Evolutionary conservation across 164 flowering plant species (phyloP), one percentile per base, ranked within the genome.

Genomic region (Chimonanthus praecox): DNA sequence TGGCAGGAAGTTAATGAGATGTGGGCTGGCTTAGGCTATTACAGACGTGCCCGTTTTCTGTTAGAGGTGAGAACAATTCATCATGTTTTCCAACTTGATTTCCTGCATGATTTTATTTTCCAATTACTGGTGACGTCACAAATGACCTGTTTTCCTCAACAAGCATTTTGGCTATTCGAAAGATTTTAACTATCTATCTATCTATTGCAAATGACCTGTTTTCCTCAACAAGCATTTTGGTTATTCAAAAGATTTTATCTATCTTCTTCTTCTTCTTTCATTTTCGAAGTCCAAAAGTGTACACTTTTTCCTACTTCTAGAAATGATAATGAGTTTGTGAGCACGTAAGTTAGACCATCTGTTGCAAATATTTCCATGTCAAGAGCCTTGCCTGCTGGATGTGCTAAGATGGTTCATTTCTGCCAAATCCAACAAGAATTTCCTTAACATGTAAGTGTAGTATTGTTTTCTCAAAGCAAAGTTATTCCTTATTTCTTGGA

Each of bases 1-100:
- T 43, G 45, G 83, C 85, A 94, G 98, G 99, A 95, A 82, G 98
- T 95, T 63, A 95, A 95, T 81, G 93, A 92, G 77, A 86, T 95
- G 94, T 95, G 99, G 99, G 99, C 98, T 21, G 99, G 99, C 16
- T 82, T 95, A 84, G 99, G 99, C 0, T 95, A 95, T 75, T 95
- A 95, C 71, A 83, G 97, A 72, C 92, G 99, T 43, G 99, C 94
- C 4, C 89, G 99, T 63, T 95, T 83, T 85, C 85, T 95, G 20
- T 79, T 92, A 49, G 97, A 95, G 94, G 99, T 92, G 18, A 8
- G 48, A 47, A 58, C 49, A 21, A 65, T 47, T 4, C 43, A 33
- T 33, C 7, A 20, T 7, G 13, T 10, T 51, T 66, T 44, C 16
- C 16, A 2, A n/a, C 11, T 48, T 43, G 7, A 4, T 13, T 51